Percentiles rank a stretch among this genome's conserved stretches.
Conservation (phyloP, 371 early-diverging fungal genomes). For the Umbelopsis sp. region DNA sequence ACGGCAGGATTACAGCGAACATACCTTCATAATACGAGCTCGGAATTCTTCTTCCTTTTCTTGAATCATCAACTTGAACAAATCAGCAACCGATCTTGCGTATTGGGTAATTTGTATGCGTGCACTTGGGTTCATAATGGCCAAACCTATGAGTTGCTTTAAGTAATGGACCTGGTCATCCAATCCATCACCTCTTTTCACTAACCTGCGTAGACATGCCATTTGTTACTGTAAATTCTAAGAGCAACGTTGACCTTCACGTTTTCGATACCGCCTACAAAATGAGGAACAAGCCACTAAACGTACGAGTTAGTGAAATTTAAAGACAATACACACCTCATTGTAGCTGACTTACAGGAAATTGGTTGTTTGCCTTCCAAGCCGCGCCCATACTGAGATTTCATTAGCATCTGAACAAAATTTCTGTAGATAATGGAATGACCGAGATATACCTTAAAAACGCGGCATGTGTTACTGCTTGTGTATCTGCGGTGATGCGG, state of each 20-base stretch:
- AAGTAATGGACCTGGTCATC: not conserved
- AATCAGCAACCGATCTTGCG: constrained; percentile 81
- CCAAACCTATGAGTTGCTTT: constrained; percentile 61
- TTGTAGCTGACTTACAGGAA: constrained; percentile 65
- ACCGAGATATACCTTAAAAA: constrained; percentile 67
- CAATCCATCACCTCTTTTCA: not conserved
- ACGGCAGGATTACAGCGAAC: not conserved
- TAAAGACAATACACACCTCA: too few species aligned
- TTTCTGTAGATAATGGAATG: not conserved
- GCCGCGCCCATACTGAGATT: constrained; percentile 87
- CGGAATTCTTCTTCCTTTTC: constrained; percentile 83
- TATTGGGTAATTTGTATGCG: constrained; percentile 86
- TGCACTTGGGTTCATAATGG: constrained; percentile 93
- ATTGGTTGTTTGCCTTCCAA: constrained; percentile 81
- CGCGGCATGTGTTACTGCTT: constrained; percentile 95
- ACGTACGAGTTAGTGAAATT: not conserved
- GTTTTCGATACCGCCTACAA: constrained; percentile 93
- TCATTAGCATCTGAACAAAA: not conserved
- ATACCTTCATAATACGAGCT: constrained; percentile 65
- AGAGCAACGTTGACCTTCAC: constrained; percentile 92
- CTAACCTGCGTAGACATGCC: constrained; percentile 94
- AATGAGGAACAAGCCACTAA: constrained; percentile 85
- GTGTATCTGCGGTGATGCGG: constrained; percentile 95
- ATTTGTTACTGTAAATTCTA: constrained; percentile 92
- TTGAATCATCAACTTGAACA: constrained; percentile 94